Base-by-base conservation (phyloP, 352 stramenopile species). In the Phytophthora kernoviae region DNA sequence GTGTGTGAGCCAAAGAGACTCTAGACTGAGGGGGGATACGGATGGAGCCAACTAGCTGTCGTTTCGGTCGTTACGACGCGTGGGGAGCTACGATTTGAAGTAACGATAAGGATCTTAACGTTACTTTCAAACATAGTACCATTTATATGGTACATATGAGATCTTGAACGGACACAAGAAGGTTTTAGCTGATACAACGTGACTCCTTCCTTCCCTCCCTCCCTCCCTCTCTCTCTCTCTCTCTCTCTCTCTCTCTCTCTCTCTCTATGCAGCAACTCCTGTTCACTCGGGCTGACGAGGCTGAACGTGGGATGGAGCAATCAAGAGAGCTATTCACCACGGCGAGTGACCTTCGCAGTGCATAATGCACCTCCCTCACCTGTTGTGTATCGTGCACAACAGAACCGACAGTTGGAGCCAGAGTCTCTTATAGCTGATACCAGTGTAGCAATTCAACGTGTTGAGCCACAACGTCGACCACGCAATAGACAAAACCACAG, bases 271-370 rank as follows among this genome's bases (percentile, higher is more conserved):
- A 58, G 22, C 41, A 60, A 30, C 41, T 60, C 17, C 48, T 41
- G 41, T 64, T 75, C 32, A 21, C 54, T 20, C 21, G 45, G 10
- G n/a, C 22, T 24, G 37, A 43, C 15, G 37, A 43, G 12, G 4
- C 37, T 12, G 10, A 34, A n/a, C 45, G 46, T 24, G n/a, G 18
- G 14, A 14, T 58, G 34, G 33, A 44, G 43, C 17, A 36, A 8
- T 12, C 64, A 26, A 14, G 53, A 45, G 14, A 46, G 34, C 20
- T 44, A 36, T 1, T 45, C 57, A 4, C 54, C 56, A 9, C 46
- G 63, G 11, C 75, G 70, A 17, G 77, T 90, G 33, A 73, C 67
- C 3, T 90, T 90, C 22, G 65, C 75, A 14, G 62, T 77, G 45
- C 72, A 86, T 17, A 67, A 79, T 26, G 61, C 66, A 8, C 46